phyloP scores from a whole-genome alignment of 2,329 filamentous ascomycete species.

The Boeremia lycopersici region DNA sequence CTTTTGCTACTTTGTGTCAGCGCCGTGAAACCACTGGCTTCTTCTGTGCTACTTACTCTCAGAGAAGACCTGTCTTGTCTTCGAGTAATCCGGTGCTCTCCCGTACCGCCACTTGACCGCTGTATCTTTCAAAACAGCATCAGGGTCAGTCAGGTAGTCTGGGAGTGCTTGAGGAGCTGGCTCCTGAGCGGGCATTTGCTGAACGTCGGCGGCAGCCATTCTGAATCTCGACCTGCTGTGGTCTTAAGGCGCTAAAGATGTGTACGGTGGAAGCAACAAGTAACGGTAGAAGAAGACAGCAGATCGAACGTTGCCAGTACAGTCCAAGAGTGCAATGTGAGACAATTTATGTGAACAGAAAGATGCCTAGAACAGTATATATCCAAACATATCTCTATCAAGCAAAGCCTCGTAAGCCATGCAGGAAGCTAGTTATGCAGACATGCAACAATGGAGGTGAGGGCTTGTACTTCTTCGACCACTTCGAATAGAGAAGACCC shows the following conservation, averaged over 20 bases:
- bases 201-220: conserved; percentile 40
- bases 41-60: conserved; percentile 56
- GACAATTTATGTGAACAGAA: conserved; percentile 3
- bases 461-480: conserved; percentile 3
- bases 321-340: not conserved
- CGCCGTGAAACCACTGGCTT: not conserved
- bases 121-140: conserved; percentile 62
- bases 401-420: conserved; percentile 5
- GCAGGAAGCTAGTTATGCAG: conserved; percentile 8
- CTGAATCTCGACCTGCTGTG: conserved; percentile 2
- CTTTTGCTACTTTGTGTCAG: conserved; percentile 56
- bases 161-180: conserved; percentile 53
- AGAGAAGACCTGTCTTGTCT: conserved; percentile 64
- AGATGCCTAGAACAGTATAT: conserved; percentile 4
- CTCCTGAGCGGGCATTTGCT: conserved; percentile 28
- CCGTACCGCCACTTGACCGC: conserved; percentile 66
- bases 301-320: not conserved
- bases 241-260: not conserved
- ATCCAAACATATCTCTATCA: conserved; percentile 1
- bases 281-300: not conserved
- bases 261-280: not conserved
- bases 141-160: conserved; percentile 64
- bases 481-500: not conserved
- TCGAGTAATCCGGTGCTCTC: conserved; percentile 66
- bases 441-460: conserved; percentile 8